Conservation (phyloP, 1,284 basidiomycete species). For the Thelephora terrestris region DNA sequence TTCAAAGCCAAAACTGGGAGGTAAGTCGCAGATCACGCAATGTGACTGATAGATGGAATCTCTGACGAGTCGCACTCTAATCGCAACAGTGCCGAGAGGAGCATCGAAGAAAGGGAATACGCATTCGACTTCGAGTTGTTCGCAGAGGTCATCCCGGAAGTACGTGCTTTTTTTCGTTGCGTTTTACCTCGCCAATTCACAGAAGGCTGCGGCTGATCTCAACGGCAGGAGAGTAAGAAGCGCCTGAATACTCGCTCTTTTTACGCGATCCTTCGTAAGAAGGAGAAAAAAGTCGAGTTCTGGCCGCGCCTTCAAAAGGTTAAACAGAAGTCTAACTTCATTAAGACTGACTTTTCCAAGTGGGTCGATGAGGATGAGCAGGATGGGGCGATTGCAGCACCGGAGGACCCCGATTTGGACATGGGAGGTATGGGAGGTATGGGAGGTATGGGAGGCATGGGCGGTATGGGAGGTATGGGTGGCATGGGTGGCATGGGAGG, state of each 20-base stretch:
- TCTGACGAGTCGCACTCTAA: slow-evolving; percentile 7
- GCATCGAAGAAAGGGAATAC: slow-evolving; percentile 52
- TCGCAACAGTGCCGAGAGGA: slow-evolving; percentile 32
- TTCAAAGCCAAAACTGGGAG: slow-evolving; percentile 67
- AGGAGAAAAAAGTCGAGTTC: slow-evolving; percentile 64
- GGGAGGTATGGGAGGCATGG: slow-evolving; percentile 31
- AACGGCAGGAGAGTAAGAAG: slow-evolving; percentile 54
- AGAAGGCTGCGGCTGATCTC: background rate
- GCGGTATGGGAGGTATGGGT: too few species aligned
- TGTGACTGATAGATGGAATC: slow-evolving; percentile 5
- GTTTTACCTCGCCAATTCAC: background rate
- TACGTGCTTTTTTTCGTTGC: slow-evolving; percentile 23
- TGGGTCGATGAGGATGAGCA: slow-evolving; percentile 97
- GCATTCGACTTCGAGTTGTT: slow-evolving; percentile 68
- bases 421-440: too few species aligned
- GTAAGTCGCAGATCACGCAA: slow-evolving; percentile 34
- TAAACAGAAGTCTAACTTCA: slow-evolving; percentile 66
- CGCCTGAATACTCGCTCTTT: slow-evolving; percentile 59
- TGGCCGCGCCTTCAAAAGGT: slow-evolving; percentile 89
- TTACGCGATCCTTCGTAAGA: slow-evolving; percentile 67
- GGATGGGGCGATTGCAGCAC: slow-evolving; percentile 41
- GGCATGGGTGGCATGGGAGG: too few species aligned
- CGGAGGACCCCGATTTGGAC: slow-evolving; percentile 32
- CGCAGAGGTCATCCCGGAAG: slow-evolving; percentile 66
- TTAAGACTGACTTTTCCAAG: slow-evolving; percentile 88